Percentiles rank a stretch among this genome's conserved stretches.
Conservation (phyloP, 805 yeast species). For the Candida endomychidarum region DNA sequence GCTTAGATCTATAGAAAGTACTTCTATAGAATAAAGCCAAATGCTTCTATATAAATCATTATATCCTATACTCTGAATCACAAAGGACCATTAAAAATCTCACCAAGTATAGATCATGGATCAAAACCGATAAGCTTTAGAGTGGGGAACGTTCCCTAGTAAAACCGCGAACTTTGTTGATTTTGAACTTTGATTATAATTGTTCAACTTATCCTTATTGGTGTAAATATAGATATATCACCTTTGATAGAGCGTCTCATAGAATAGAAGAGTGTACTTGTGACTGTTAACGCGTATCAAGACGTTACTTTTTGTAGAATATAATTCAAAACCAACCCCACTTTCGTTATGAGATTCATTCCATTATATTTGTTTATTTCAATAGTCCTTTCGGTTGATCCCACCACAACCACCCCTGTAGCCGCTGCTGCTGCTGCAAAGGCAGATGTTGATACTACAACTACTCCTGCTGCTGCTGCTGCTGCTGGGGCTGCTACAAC, state of each 20-base stretch:
- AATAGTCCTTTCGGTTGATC: constrained; percentile 12
- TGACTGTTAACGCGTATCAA: too few species aligned
- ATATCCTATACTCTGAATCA: too few species aligned
- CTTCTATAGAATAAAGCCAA: too few species aligned
- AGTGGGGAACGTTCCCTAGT: neutral
- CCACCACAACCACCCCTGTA: constrained; percentile 12
- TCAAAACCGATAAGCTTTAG: too few species aligned
- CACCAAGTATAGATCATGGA: too few species aligned
- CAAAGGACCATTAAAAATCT: too few species aligned
- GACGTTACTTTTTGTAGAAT: too few species aligned
- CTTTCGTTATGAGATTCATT: constrained; percentile 1
- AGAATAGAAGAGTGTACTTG: too few species aligned
- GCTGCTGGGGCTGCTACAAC: constrained; percentile 13
- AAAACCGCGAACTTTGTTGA: constrained; percentile 6
- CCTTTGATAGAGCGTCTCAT: neutral
- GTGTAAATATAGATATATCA: neutral
- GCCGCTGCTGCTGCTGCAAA: constrained; percentile 18
- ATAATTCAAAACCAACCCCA: too few species aligned
- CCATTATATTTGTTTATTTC: neutral
- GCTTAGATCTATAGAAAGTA: too few species aligned
- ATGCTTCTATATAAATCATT: too few species aligned
- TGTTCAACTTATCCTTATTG: neutral
- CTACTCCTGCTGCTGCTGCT: constrained; percentile 17
- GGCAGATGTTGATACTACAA: constrained; percentile 17
- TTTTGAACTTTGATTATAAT: constrained; percentile 11